Evolutionary conservation across 208 protist species (phyloP).

Genomic region (Leishmania tarentolae): DNA sequence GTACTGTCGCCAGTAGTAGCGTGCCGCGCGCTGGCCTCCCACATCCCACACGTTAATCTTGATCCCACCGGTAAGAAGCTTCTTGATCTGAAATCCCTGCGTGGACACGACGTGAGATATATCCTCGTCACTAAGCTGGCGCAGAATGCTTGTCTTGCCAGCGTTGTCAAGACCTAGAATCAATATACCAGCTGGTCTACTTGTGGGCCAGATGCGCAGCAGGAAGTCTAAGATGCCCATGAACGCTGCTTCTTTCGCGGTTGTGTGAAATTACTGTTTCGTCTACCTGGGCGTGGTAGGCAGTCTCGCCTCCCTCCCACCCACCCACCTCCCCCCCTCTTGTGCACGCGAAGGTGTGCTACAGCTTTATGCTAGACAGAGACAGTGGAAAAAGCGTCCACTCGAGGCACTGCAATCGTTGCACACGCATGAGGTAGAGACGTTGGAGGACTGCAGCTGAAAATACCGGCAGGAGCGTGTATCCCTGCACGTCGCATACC

Average conservation of each 20-base stretch:
- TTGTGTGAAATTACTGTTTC: not conserved
- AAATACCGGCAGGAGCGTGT: not conserved
- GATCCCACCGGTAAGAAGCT: slow-evolving; percentile 82
- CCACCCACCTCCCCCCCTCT: not conserved
- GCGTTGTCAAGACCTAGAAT: slow-evolving; percentile 97
- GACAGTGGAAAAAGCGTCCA: not conserved
- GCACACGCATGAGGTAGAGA: not conserved
- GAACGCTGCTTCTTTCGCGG: not conserved
- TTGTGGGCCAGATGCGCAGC: slow-evolving; percentile 73
- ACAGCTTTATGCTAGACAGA: not conserved
- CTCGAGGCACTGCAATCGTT: not conserved
- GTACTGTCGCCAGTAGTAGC: slow-evolving; percentile 98
- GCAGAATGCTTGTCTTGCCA: slow-evolving; percentile 97
- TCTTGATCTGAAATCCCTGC: slow-evolving; percentile 98
- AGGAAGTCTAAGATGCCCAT: slow-evolving; percentile 95
- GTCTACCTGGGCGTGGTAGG: not conserved
- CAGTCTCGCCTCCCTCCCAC: not conserved
- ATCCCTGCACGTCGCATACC: not conserved
- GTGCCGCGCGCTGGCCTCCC: slow-evolving; percentile 93
- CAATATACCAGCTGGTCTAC: slow-evolving; percentile 89
- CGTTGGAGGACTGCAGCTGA: not conserved
- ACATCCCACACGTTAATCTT: slow-evolving; percentile 98
- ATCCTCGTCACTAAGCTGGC: slow-evolving; percentile 94
- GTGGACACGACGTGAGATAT: slow-evolving; percentile 94
- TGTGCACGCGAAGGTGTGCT: not conserved